A percentile compares a stretch with the other conserved stretches of the same genome.
Evolutionary conservation across 768 basidiomycete genomes (phyloP).

Genomic region (Cystobasidiopsis lactophilus): DNA sequence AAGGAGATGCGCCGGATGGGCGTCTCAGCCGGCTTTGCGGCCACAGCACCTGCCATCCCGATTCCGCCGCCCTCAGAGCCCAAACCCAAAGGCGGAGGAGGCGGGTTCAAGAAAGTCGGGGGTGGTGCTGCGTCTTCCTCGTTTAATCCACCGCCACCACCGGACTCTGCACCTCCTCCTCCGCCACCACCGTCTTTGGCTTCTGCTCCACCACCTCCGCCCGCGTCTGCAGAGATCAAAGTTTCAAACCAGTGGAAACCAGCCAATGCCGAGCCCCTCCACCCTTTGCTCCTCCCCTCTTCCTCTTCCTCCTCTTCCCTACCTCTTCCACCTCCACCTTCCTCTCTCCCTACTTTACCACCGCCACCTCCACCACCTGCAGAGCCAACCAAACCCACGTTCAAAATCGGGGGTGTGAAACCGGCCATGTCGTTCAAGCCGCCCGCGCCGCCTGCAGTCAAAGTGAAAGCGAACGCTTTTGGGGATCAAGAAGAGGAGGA

Average conservation of each 20-base stretch:
- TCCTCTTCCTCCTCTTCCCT: no score
- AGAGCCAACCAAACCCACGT: no score
- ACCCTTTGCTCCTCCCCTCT: no score
- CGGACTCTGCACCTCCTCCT: neutral
- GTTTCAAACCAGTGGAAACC: neutral
- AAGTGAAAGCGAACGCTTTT: no score
- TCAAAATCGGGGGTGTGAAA: no score
- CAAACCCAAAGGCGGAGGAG: neutral
- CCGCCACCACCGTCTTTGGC: neutral
- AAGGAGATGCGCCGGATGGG: conserved; percentile 6
- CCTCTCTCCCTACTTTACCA: no score
- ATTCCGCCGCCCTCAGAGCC: neutral
- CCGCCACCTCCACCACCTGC: no score
- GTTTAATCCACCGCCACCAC: neutral
- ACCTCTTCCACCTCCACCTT: no score
- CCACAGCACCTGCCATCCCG: neutral
- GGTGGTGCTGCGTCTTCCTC: conserved; percentile 3
- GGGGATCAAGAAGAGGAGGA: no score
- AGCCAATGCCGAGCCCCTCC: no score
- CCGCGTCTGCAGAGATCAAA: neutral
- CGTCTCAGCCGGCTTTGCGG: conserved; percentile 1
- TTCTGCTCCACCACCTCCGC: neutral
- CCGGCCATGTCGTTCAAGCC: no score
- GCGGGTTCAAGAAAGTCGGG: neutral
- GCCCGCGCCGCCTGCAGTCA: no score